These are phyloP conservation scores for Isoetes taiwanensis DNA, from an alignment of 75 land plant genomes.

Conservation along the genomic window DNA sequence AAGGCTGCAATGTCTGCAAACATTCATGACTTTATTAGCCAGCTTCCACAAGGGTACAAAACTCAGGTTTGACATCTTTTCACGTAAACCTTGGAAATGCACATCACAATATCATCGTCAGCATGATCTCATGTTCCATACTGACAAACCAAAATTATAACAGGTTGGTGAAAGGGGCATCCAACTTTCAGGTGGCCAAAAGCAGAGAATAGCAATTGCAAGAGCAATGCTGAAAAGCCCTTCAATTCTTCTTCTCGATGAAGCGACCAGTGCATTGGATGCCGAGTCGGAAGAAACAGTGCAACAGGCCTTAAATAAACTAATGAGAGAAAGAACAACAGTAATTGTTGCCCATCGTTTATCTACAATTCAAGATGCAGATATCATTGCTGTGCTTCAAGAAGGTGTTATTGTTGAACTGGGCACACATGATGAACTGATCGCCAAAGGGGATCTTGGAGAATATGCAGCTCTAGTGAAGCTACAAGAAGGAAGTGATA, in stretches of 20 bases:
- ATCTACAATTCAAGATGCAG: constrained; percentile 60
- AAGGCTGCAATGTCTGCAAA: constrained; percentile 17
- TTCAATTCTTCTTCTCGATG: constrained; percentile 3
- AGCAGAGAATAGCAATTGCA: constrained; percentile 3
- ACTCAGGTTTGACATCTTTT: background rate
- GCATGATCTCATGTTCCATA: background rate
- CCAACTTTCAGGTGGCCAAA: constrained; percentile 1
- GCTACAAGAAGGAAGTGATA: constrained; percentile 23
- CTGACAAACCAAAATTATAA: background rate
- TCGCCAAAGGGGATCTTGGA: constrained; percentile 27
- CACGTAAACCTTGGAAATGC: background rate
- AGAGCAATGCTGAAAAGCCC: background rate
- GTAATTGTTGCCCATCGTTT: constrained; percentile 40
- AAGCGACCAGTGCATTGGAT: constrained; percentile 3
- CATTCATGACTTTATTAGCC: constrained; percentile 16
- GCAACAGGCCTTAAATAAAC: background rate
- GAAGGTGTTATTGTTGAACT: constrained; percentile 64
- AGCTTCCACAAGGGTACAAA: constrained; percentile 6
- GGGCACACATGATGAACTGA: constrained; percentile 58
- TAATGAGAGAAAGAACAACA: background rate
- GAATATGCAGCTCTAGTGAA: constrained; percentile 50
- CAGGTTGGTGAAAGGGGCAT: constrained; percentile 6
- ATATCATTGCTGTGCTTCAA: constrained; percentile 61
- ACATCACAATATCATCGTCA: background rate
- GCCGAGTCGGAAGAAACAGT: background rate